A percentile compares a stretch with the other conserved stretches of the same genome.
phyloP scores from a whole-genome alignment of 208 protist genomes.

The Leishmania lainsoni region DNA sequence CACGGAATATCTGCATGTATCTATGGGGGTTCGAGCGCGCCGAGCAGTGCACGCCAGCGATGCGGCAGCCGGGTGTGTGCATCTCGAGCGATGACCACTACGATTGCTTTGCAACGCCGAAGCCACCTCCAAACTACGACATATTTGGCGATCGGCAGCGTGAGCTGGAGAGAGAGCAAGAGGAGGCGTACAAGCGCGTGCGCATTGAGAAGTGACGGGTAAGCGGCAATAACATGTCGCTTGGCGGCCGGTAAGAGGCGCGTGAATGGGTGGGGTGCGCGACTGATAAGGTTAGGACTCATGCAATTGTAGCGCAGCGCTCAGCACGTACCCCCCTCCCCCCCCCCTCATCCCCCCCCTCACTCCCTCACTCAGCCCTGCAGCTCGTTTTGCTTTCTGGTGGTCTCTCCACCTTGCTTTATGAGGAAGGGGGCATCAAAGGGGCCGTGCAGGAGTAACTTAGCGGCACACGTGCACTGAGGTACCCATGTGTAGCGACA shows the following conservation, averaged over 20 bases:
- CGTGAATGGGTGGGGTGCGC: neutral
- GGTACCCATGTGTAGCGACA: neutral
- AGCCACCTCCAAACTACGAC: slow-evolving; percentile 67
- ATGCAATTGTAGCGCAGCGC: neutral
- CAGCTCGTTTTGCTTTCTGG: neutral
- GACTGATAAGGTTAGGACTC: neutral
- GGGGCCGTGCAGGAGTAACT: neutral
- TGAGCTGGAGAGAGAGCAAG: slow-evolving; percentile 36
- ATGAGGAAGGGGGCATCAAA: neutral
- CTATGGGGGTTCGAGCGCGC: slow-evolving; percentile 77
- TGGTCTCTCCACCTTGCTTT: neutral
- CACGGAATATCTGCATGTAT: slow-evolving; percentile 69
- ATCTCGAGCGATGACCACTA: slow-evolving; percentile 77
- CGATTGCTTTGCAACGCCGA: slow-evolving; percentile 62
- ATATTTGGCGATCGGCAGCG: slow-evolving; percentile 78
- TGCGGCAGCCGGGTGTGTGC: slow-evolving; percentile 71
- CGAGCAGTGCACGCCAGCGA: slow-evolving; percentile 62
- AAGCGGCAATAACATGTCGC: neutral
- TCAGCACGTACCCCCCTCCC: neutral
- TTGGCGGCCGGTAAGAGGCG: neutral
- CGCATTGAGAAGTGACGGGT: slow-evolving; percentile 18
- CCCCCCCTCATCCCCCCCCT: neutral
- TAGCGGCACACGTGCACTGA: neutral
- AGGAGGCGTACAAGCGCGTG: slow-evolving; percentile 25
- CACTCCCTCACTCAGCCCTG: neutral